These are phyloP conservation scores for Pyrus bretschneideri DNA, from an alignment of 306 rosid species.

Conservation along the genomic window DNA sequence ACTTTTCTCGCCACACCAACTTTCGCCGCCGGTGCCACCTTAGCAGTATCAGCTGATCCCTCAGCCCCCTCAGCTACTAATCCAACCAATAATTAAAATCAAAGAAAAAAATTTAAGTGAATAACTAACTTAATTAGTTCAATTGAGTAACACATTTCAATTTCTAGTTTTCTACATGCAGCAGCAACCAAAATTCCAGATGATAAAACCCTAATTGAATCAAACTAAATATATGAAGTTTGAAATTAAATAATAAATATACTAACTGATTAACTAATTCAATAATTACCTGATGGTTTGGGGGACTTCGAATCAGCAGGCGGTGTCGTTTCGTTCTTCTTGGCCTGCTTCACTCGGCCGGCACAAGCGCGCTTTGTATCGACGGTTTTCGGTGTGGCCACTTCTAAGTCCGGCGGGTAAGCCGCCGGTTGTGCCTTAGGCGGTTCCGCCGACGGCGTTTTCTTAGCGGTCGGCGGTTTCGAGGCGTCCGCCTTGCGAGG, in stretches of 20 bases:
- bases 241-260: neutral
- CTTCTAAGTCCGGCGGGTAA: neutral
- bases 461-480: constrained; percentile 37
- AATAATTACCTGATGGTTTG: constrained; percentile 34
- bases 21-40: constrained; percentile 7
- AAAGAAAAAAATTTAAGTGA: neutral
- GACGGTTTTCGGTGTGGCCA: constrained; percentile 10
- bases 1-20: constrained; percentile 25
- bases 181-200: neutral
- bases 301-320: constrained; percentile 21
- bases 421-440: constrained; percentile 25
- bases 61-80: constrained; percentile 25
- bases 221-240: neutral
- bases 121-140: neutral
- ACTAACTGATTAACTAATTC: neutral
- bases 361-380: constrained; percentile 31
- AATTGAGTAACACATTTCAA: neutral
- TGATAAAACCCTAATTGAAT: neutral
- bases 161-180: neutral
- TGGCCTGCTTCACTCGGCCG: constrained; percentile 28
- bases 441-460: constrained; percentile 41
- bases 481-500: constrained; percentile 46
- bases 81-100: neutral
- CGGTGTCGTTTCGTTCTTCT: constrained; percentile 41
- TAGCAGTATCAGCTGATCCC: constrained; percentile 15